These are phyloP conservation scores for Alloteropsis semialata DNA, from an alignment of 176 grass and related monocot genomes.

Conservation along the genomic window DNA sequence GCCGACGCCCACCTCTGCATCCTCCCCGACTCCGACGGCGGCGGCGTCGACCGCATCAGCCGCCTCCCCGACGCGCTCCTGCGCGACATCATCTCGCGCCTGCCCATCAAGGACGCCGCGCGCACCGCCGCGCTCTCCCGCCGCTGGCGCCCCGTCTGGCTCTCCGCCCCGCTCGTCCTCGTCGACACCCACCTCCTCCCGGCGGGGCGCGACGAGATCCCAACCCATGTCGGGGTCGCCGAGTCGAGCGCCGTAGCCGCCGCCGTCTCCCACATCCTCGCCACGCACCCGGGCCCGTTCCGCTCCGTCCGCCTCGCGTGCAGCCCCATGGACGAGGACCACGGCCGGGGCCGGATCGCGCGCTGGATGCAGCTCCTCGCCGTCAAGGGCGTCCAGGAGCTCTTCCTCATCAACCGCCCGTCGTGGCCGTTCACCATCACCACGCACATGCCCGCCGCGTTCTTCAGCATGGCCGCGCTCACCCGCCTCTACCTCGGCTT, in stretches of 20 bases:
- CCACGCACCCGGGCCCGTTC: slow-evolving; percentile 12
- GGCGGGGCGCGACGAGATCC: neutral
- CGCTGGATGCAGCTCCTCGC: no score
- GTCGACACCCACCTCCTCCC: slow-evolving; percentile 15
- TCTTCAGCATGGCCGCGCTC: no score
- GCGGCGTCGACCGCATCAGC: no score
- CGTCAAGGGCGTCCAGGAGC: no score
- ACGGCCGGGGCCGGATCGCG: no score
- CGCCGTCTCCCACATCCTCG: slow-evolving; percentile 19
- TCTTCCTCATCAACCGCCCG: no score
- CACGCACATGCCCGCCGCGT: no score
- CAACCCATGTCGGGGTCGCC: neutral
- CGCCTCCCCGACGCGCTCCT: slow-evolving; percentile 7
- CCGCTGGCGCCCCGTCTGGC: slow-evolving; percentile 31
- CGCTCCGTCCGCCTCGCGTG: no score
- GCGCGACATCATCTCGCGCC: neutral
- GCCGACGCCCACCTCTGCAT: neutral
- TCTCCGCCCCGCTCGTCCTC: slow-evolving; percentile 9
- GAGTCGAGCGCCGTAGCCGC: neutral
- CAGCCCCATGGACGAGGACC: no score
- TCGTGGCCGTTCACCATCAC: neutral
- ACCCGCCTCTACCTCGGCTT: no score
- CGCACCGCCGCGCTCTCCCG: neutral
- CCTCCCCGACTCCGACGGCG: neutral
- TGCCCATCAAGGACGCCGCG: slow-evolving; percentile 7